Conservation (phyloP, 805 yeast genomes). For the Myxozyma nipponensis region DNA sequence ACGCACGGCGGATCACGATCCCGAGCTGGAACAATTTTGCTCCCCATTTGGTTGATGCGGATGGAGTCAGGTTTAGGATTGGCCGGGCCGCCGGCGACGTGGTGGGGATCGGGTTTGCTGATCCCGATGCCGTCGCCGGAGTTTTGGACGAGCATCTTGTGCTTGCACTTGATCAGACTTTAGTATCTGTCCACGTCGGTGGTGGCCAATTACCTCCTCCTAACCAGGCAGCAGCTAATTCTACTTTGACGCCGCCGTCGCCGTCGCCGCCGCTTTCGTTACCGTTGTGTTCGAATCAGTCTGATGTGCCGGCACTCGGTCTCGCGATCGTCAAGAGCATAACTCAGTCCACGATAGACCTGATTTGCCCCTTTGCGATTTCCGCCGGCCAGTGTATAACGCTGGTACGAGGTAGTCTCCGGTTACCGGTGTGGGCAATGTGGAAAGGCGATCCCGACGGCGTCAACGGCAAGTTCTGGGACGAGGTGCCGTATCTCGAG, state of each 20-base stretch:
- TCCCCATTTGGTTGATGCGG: slow-evolving; percentile 37
- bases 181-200: slow-evolving; percentile 32
- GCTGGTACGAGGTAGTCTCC: slow-evolving; percentile 18
- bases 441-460: slow-evolving; percentile 14
- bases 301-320: neutral
- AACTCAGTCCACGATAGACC: neutral
- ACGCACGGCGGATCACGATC: neutral
- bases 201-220: no score
- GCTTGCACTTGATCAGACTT: slow-evolving; percentile 36
- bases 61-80: slow-evolving; percentile 27
- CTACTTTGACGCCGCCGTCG: neutral
- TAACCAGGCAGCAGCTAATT: neutral
- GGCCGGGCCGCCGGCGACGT: neutral
- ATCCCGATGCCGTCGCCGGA: slow-evolving; percentile 18
- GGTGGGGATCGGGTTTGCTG: slow-evolving; percentile 22
- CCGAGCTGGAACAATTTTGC: slow-evolving; percentile 15
- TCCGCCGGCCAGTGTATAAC: neutral
- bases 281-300: no score
- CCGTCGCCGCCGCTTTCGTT: neutral
- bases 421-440: slow-evolving; percentile 14
- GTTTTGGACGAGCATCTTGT: slow-evolving; percentile 30
- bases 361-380: neutral
- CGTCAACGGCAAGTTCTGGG: slow-evolving; percentile 10
- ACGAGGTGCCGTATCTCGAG: slow-evolving; percentile 17
- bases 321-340: neutral